Evolutionary conservation across 176 grass and related monocot species (phyloP), one percentile per base, ranked within the genome.

Genomic region (Elymus sibiricus): DNA sequence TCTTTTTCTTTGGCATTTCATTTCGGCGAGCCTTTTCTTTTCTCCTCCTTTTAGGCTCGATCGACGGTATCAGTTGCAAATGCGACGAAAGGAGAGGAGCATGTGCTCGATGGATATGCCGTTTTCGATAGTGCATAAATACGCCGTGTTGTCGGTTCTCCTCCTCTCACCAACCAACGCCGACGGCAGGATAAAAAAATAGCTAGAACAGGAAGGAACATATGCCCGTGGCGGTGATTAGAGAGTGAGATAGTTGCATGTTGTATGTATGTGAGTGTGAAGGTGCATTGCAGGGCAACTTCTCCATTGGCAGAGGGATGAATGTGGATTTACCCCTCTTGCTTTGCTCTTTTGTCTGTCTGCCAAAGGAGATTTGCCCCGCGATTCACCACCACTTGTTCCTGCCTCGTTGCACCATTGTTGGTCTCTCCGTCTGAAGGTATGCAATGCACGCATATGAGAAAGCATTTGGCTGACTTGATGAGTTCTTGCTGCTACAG

Each of bases 291-390:
- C 88, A 55, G 83, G 88, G 83, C 83, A 90, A 82, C 40, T 84
- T 35, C 88, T 82, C 88, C 72, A 21, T 82, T 90, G 88, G 88
- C 88, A 90, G 79, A 82, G 17, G 34, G 15, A 83, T 47, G 66
- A 5, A 71, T 11, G 26, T 46, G 60, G 60, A 19, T 53, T 53
- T 53, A 53, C 15, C 2, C 46, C 1, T 4, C 0, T 16, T n/a
- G 11, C 14, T 1, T 21, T 14, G 39, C 3, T 67, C 42, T 21
- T 28, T 22, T 24, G 10, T 21, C 59, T 76, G 9, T 64, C 72
- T 86, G 83, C 72, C 79, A 90, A 90, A 90, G 88, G 88, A 76
- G 79, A 82, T 90, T 90, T 86, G 83, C 63, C 53, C 72, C 22
- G 51, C 78, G 64, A 90, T 90, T 76, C 4, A 60, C 40, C 19